These are phyloP conservation scores for Dothistroma septosporum DNA, from an alignment of 2,329 filamentous ascomycete species.

Conservation along the genomic window DNA sequence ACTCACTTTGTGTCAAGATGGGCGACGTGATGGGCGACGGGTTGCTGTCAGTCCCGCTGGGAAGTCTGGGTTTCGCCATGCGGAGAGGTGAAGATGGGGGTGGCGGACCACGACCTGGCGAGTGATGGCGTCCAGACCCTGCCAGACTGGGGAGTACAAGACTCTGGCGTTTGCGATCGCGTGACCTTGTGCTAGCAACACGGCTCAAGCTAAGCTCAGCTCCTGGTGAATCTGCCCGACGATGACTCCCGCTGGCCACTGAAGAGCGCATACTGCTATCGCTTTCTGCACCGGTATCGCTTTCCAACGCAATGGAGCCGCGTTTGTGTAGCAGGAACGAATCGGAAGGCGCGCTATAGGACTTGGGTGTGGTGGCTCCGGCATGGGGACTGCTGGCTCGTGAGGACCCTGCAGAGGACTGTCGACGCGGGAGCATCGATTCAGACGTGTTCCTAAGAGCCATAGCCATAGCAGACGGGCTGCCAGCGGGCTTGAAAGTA, in stretches of 20 bases:
- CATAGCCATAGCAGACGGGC: constrained; percentile 52
- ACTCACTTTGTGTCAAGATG: constrained; percentile 76
- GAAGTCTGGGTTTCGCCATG: constrained; percentile 73
- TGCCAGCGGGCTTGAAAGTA: constrained; percentile 17
- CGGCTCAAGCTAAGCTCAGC: constrained; percentile 77
- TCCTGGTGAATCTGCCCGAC: constrained; percentile 81
- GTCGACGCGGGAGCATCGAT: constrained; percentile 45
- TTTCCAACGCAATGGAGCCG: constrained; percentile 74
- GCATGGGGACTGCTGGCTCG: constrained; percentile 79
- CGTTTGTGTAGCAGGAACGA: constrained; percentile 63
- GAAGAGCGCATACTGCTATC: constrained; percentile 87
- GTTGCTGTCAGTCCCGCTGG: constrained; percentile 59
- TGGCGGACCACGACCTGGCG: constrained; percentile 69
- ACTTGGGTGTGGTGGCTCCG: constrained; percentile 80
- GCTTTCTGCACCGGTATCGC: constrained; percentile 76
- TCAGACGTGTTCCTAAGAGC: constrained; percentile 55
- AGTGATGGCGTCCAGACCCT: constrained; percentile 79
- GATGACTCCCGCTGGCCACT: constrained; percentile 50
- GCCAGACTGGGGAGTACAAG: constrained; percentile 67
- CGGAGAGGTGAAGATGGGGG: constrained; percentile 74
- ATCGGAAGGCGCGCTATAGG: constrained; percentile 57
- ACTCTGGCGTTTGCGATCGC: constrained; percentile 81
- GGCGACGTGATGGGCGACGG: constrained; percentile 87
- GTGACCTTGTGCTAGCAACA: constrained; percentile 62
- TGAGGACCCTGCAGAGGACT: constrained; percentile 68